Conservation (phyloP, 441 rosid species). For the Adansonia rubrostipa region DNA sequence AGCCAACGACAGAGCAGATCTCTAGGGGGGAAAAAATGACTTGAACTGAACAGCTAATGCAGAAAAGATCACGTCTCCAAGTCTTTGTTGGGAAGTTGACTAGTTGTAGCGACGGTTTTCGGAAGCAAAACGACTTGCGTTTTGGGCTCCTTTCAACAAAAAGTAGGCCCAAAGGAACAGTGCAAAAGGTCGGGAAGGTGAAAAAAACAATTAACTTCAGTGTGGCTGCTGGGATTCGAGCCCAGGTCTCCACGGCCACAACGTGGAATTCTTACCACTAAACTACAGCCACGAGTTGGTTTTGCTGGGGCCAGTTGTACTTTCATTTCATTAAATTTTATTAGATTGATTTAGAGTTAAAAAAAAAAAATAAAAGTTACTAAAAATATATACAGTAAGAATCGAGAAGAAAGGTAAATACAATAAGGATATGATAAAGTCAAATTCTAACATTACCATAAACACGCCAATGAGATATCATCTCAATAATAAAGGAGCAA, state of each 20-base stretch:
- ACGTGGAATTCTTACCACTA: conserved; percentile 74
- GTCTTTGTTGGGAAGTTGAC: neutral
- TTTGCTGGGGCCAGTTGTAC: too few relatives aligned
- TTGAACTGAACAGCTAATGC: neutral
- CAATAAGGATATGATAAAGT: too few relatives aligned
- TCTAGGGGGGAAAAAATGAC: neutral
- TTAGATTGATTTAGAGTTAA: too few relatives aligned
- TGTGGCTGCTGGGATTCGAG: conserved; percentile 22
- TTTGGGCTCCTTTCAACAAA: neutral
- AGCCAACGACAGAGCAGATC: neutral
- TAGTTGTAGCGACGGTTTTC: neutral
- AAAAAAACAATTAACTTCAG: neutral
- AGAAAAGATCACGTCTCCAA: neutral
- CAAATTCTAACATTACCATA: too few relatives aligned
- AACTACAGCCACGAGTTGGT: conserved; percentile 55
- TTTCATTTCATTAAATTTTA: too few relatives aligned
- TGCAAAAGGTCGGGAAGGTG: neutral
- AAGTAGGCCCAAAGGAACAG: neutral
- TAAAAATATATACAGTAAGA: too few relatives aligned
- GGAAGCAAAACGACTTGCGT: conserved; percentile 11
- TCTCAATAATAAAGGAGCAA: too few relatives aligned
- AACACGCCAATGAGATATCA: too few relatives aligned
- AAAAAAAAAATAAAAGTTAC: too few relatives aligned
- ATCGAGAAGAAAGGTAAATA: too few relatives aligned
- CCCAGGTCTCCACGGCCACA: conserved; percentile 53